Evolutionary conservation across 176 grass and related monocot species (phyloP), one percentile per base, ranked within the genome.

Genomic region (Musa itinerans): DNA sequence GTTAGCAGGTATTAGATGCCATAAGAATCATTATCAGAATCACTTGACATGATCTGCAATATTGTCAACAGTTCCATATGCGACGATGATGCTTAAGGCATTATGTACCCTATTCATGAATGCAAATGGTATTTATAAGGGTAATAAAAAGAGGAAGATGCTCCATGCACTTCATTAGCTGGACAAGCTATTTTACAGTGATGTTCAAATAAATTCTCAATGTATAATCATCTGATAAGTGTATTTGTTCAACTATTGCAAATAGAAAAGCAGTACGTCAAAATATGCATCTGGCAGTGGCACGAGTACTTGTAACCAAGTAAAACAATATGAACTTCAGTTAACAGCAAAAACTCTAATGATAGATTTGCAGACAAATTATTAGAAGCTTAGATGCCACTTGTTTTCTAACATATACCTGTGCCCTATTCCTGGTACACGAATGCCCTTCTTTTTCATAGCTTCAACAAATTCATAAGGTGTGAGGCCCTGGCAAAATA

Each of bases 381-480:
- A 61, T 62, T 20, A 69, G 29, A 24, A 74, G 5, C 11, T 74
- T 74, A 63, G 20, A 74, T 74, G 1, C 15, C 54, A 85, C 75
- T 6, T 54, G 26, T 16, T 43, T 21, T 1, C 17, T 24, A 2
- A 65, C 2, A 50, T 52, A 78, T 94, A 94, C 91, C 91, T 94
- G 83, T 96, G 93, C 67, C 93, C 93, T 74, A 96, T 96, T 16
- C 93, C 93, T n/a, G 93, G 93, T 57, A 96, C 93, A 82, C 93
- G 89, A 69, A 96, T 92, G 29, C 93, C 93, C 83, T 96, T 96
- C 81, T 92, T 96, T 85, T 96, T 96, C 93, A 96, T 96, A 53
- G 81, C 83, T 82, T 96, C 93, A 73, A 96, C 93, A 85, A 92
- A 96, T 75, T 96, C 93, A 10, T 96, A 96, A 72, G 93, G 93